These are phyloP conservation scores for Asterophora lycoperdoides DNA, from an alignment of 768 basidiomycete species.

Conservation along the genomic window DNA sequence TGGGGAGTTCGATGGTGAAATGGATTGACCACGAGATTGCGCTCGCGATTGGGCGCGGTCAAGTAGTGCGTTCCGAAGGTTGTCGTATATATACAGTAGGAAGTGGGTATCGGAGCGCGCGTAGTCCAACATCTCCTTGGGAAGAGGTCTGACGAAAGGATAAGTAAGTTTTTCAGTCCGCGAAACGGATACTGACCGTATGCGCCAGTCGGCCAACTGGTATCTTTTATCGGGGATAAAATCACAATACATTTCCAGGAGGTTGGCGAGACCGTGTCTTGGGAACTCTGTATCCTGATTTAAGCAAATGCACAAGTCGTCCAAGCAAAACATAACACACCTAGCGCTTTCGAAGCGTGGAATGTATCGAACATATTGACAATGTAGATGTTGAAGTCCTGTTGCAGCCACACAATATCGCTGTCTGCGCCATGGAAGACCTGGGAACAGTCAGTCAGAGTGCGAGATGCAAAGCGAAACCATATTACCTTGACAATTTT, in stretches of 20 bases:
- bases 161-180: neutral
- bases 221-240: conserved; percentile 93
- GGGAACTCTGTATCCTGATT: conserved; percentile 57
- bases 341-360: conserved; percentile 85
- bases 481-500: conserved; percentile 71
- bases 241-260: conserved; percentile 86
- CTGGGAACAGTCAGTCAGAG: conserved; percentile 31
- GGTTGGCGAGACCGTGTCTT: conserved; percentile 75
- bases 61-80: conserved; percentile 83
- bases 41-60: conserved; percentile 48
- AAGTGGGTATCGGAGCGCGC: conserved; percentile 97
- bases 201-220: conserved; percentile 96
- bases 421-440: conserved; percentile 94
- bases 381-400: conserved; percentile 90
- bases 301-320: neutral
- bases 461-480: neutral
- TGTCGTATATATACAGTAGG: conserved; percentile 88
- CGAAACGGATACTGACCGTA: conserved; percentile 48
- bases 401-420: conserved; percentile 95
- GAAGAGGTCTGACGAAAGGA: conserved; percentile 54
- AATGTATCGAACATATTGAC: conserved; percentile 98
- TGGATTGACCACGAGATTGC: conserved; percentile 38
- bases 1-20: conserved; percentile 21
- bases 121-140: conserved; percentile 85
- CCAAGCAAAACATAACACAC: conserved; percentile 30